These are phyloP conservation scores for Eucalyptus microcorys DNA, from an alignment of 345 rosid species.

Conservation along the genomic window DNA sequence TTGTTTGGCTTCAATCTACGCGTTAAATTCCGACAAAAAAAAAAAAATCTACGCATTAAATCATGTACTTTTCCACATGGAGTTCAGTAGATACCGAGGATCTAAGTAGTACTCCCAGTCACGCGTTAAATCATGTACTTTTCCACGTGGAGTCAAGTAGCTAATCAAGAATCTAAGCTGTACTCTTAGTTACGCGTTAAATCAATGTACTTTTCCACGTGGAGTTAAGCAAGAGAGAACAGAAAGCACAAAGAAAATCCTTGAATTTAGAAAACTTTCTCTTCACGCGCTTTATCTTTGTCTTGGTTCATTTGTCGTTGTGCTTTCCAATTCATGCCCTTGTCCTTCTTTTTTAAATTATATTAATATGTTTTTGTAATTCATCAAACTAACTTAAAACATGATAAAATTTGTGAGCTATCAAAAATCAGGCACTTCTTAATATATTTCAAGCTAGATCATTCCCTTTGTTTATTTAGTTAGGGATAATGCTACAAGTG, in stretches of 20 bases:
- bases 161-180: too few relatives aligned
- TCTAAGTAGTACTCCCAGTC: too few relatives aligned
- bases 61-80: too few relatives aligned
- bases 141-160: not conserved
- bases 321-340: not conserved
- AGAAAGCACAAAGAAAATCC: not conserved
- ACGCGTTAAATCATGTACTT: not conserved
- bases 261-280: not conserved
- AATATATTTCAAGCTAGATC: not conserved
- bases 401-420: not conserved
- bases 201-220: too few relatives aligned
- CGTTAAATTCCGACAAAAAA: too few relatives aligned
- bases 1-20: too few relatives aligned
- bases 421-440: not conserved
- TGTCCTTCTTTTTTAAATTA: too few relatives aligned
- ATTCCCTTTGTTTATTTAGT: too few relatives aligned
- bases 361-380: too few relatives aligned
- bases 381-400: not conserved
- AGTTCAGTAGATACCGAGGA: too few relatives aligned
- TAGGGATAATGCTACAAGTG: rapidly evolving
- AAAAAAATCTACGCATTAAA: too few relatives aligned
- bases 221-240: not conserved
- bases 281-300: not conserved
- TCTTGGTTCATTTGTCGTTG: not conserved
- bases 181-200: too few relatives aligned